Evolutionary conservation across 169 alveolate genomes (phyloP), one percentile per base, ranked within the genome.

Genomic region (Cyclospora cayetanensis): DNA sequence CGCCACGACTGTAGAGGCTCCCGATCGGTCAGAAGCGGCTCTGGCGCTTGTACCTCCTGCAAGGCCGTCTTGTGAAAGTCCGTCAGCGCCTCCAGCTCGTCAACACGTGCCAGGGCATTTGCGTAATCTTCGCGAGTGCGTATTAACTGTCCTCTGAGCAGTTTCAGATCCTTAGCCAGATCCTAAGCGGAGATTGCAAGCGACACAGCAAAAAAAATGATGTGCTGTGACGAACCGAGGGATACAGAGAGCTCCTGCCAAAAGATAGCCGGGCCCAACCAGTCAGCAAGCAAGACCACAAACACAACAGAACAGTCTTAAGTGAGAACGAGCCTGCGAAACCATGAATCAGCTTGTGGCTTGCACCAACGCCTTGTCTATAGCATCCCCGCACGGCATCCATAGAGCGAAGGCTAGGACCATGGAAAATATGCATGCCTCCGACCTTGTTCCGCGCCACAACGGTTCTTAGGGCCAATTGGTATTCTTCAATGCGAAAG

Each of bases 31-130:
- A n/a, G 0, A 50, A 18, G 9, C 27, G 63, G 63, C 63, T 50
- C 0, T 18, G 63, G 63, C 22, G 63, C 63, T 18, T 50, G 63
- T n/a, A 50, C 63, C 22, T n/a, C n/a, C n/a, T n/a, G n/a, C n/a
- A n/a, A n/a, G n/a, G 22, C 1, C 12, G 27, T 50, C 63, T 2
- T 50, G 12, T 50, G 63, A n/a, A 18, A 79, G 29, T 43, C 88
- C 50, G 39, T 82, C 4, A 89, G n/a, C 46, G 72, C 39, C 39
- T 89, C 93, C 63, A 89, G 82, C 46, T 89, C 93, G 53, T 89
- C 93, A 25, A 89, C 70, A 9, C 93, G 53, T 1, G 93, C 88
- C 80, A 89, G 22, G 12, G 93, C 88, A 52, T 65, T 41, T 29
- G 93, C 93, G 27, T 31, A 31, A 18, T 89, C 82, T 22, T 74